Evolutionary conservation across 805 yeast genomes (phyloP), one percentile per base, ranked within the genome.

Genomic region (Pichia cabralensis): DNA sequence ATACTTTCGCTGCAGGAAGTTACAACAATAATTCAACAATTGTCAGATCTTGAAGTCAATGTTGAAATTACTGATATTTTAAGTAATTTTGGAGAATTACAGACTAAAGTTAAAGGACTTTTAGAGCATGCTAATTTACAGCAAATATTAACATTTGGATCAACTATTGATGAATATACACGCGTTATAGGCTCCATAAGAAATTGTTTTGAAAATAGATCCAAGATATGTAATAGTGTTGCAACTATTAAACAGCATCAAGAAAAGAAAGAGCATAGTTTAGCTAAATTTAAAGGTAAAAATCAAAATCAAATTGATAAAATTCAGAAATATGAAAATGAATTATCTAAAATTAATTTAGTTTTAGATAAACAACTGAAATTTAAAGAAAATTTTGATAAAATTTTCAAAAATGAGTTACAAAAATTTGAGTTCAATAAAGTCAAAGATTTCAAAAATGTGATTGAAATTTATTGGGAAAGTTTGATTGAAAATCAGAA

Each of bases 401-500:
- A 65, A 13, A 72, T 69, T 4, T 82, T 89, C 35, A 80, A 74
- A 50, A 53, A 56, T 26, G 95, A 92, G 47, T 58, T 89, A 19
- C 67, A 62, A 13, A 62, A 57, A 23, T 84, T 88, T 52, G 95
- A 85, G 51, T 61, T 64, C 28, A 89, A 80, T 38, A 81, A 78
- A 47, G 69, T 84, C 23, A 75, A 71, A 25, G 97, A 88, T 48
- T 85, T 89, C 58, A 72, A 95, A 52, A 82, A 82, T 49, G 73
- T 86, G 42, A 82, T 89, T 34, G 98, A 92, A 57, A 79, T 89
- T 10, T 88, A 77, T 49, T 70, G 94, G 52, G 97, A 92, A 56
- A 75, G 92, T 34, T 72, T 92, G 17, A 81, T 88, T 35, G 98
- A 92, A 58, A 69, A 86, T 22, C 98, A 92, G 58, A 92, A 92